A percentile compares a stretch with the other conserved stretches of the same genome.
Conservation (phyloP, 2,329 filamentous ascomycete species). For the Botrytis hyacinthi region DNA sequence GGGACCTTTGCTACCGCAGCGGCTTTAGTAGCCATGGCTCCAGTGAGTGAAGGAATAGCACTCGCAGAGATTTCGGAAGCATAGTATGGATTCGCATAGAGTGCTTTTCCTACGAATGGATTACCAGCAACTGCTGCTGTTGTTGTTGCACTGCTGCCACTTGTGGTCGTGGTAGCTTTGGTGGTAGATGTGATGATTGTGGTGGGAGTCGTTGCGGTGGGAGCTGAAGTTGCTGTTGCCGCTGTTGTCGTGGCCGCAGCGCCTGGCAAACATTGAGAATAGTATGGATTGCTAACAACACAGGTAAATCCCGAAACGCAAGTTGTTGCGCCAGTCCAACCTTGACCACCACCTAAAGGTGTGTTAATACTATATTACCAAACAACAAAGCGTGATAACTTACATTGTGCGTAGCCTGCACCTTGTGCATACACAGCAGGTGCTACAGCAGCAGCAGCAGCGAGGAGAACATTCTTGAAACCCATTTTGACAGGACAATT, state of each 20-base stretch:
- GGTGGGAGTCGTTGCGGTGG: conserved; percentile 20
- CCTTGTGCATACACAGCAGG: conserved; percentile 34
- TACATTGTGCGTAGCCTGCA: conserved; percentile 35
- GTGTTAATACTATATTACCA: background rate
- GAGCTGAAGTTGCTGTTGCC: conserved; percentile 27
- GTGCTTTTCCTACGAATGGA: conserved; percentile 48
- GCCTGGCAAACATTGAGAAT: conserved; percentile 37
- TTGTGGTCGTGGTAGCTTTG: conserved; percentile 14
- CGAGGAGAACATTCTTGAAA: conserved; percentile 31
- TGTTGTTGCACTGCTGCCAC: conserved; percentile 26
- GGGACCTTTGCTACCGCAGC: conserved; percentile 50
- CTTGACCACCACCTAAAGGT: conserved; percentile 33
- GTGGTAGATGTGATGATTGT: conserved; percentile 18
- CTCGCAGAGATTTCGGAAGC: conserved; percentile 50
- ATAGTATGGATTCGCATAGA: conserved; percentile 54
- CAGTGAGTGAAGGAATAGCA: conserved; percentile 61
- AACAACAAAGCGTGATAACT: conserved; percentile 11
- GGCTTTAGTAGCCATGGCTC: conserved; percentile 51
- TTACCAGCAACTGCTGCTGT: conserved; percentile 48
- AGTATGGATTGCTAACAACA: conserved; percentile 30
- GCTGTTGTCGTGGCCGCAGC: conserved; percentile 25
- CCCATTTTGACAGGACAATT: conserved; percentile 29
- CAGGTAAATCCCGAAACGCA: conserved; percentile 36
- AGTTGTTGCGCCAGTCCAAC: conserved; percentile 32
- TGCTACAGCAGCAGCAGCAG: conserved; percentile 38